Conservation (phyloP, 2,329 filamentous ascomycete genomes). For the Lizonia empirigonia region DNA sequence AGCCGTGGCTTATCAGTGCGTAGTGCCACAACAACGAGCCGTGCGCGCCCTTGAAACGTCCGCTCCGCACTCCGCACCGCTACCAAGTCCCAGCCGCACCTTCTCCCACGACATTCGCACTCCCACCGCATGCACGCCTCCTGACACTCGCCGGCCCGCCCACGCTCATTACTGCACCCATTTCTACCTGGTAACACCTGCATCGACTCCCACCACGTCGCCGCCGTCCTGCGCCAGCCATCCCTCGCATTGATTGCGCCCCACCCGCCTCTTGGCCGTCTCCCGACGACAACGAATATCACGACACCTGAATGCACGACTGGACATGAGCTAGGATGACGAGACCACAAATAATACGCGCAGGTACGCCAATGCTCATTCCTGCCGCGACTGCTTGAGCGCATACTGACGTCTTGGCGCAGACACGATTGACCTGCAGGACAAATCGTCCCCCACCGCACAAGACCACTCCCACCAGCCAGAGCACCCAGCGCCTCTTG, state of each 20-base stretch:
- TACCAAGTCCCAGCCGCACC: slow-evolving; percentile 9
- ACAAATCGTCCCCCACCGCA: slow-evolving; percentile 79
- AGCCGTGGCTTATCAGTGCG: slow-evolving; percentile 6
- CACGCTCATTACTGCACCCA: slow-evolving; percentile 12
- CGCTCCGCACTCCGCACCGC: slow-evolving; percentile 13
- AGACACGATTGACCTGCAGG: slow-evolving; percentile 97
- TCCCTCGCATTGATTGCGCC: slow-evolving; percentile 38
- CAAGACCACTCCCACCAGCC: slow-evolving; percentile 74
- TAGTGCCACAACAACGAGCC: slow-evolving; percentile 7
- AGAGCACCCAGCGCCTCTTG: slow-evolving; percentile 57
- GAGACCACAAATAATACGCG: slow-evolving; percentile 61
- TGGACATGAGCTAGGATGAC: slow-evolving; percentile 56
- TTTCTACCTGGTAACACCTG: neutral
- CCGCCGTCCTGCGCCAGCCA: slow-evolving; percentile 21
- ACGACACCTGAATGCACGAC: slow-evolving; percentile 16
- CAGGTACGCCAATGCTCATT: slow-evolving; percentile 50
- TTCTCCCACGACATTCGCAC: slow-evolving; percentile 1
- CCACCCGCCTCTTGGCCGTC: slow-evolving; percentile 33
- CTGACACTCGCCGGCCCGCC: slow-evolving; percentile 1
- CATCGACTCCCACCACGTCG: neutral
- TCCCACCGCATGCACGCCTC: slow-evolving; percentile 10
- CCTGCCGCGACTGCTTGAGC: neutral
- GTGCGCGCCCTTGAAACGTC: slow-evolving; percentile 16
- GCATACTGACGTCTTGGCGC: slow-evolving; percentile 36
- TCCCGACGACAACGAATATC: slow-evolving; percentile 12